Base-by-base conservation (phyloP, 2,329 filamentous ascomycete genomes). In the Colletotrichum gigasporum region DNA sequence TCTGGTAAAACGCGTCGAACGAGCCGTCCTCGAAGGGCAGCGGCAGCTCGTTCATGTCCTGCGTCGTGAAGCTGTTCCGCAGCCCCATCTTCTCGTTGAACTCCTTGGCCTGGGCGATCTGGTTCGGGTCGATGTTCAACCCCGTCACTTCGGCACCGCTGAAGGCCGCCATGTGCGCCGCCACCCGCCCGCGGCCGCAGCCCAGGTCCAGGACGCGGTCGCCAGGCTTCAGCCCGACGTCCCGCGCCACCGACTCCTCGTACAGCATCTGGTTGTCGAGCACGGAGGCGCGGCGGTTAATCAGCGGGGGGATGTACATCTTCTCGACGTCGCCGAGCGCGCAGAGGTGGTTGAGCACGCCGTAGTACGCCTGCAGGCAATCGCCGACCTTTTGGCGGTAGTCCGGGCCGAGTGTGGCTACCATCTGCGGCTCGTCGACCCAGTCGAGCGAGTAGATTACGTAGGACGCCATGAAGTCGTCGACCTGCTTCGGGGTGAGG, bases 381-480 rank as follows among this genome's bases (percentile, higher is more conserved):
- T 83, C 81, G 58, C 83, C 83, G 12, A 85, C 82, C 39, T 79
- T 81, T 39, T 80, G 70, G 68, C 81, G 80, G 70, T 85, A 86
- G 65, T 83, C 73, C 3, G 80, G 76, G 1, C 83, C 83, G 6
- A 86, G 75, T 0, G 76, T 76, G 18, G 76, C 75, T 14, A 81
- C 69, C 82, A 86, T 85, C 62, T 79, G 74, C 24, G 75, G 69
- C 70, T 84, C 80, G 65, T 85, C 74, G 14, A 78, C 81, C 83
- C 83, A 86, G 73, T 86, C 83, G 1, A 85, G 77, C 68, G 83
- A 84, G 75, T 86, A 85, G 68, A 86, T 85, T 69, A 84, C 78
- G 65, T 86, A 86, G 5, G 83, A 85, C 2, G 81, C 81, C 83
- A 86, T 85, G 71, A 83, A 86, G 66, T 84, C 83, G 57, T 85